Base-by-base conservation (phyloP, 2,329 filamentous ascomycete genomes). In the Pseudocercospora vitis region DNA sequence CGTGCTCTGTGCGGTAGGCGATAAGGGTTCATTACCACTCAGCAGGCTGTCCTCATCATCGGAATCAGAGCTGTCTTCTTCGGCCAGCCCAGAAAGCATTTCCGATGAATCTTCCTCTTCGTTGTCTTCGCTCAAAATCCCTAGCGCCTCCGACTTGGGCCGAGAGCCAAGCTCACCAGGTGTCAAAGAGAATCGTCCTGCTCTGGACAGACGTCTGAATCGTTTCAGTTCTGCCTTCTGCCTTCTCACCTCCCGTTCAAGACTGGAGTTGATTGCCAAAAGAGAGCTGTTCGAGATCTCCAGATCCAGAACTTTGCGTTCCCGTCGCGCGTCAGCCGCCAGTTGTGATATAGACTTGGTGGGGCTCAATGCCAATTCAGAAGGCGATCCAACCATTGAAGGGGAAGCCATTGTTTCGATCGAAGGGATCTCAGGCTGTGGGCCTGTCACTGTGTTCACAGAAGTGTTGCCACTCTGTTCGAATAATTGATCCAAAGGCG, bases 281-380 rank as follows among this genome's bases (percentile, higher is more conserved):
- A 99, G 80, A 1, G 91, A 96, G 1, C 90, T 94, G 67, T 99
- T 99, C 51, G 88, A 96, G 59, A 99, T 99, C 69, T 99, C 90
- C 4, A 99, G 77, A 69, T 99, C 94, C 62, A 97, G 82, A 1
- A 99, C 91, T 74, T 97, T 99, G 57, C 94, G 84, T 71, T 97
- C 94, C 29, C 90, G 83, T 24, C 94, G 83, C 11, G 94, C 94
- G 68, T 90, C 94, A n/a, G 87, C 82, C 8, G 94, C 90, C 5
- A 90, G 78, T 56, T 95, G 91, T 57, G 83, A 88, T 57, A 87
- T 76, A 6, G 83, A 78, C 51, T 65, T 74, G 55, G 58, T 70
- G 51, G 54, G 72, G 62, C 52, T 74, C 50, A 58, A 68, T 63
- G 62, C 65, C 16, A 48, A 45, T 18, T 61, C 59, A 16, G 52